These are phyloP conservation scores for Diaporthe caulivora DNA, from an alignment of 2,329 filamentous ascomycete species.

Conservation along the genomic window DNA sequence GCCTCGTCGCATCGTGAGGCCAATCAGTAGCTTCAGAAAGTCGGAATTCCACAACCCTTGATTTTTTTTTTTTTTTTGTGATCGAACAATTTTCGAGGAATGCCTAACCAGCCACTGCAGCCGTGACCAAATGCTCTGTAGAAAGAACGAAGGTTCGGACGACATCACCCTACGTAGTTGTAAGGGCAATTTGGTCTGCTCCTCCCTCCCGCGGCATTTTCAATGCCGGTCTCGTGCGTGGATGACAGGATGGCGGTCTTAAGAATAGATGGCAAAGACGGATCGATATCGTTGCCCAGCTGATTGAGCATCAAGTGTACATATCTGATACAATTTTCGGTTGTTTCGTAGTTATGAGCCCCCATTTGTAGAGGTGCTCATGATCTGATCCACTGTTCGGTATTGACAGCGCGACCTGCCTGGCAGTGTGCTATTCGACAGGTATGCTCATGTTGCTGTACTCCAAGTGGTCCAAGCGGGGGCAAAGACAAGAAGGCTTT, in stretches of 20 bases:
- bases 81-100: neutral
- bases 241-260: neutral
- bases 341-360: neutral
- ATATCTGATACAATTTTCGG: slow-evolving; percentile 9
- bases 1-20: neutral
- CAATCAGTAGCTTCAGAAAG: neutral
- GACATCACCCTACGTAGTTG: neutral
- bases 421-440: neutral
- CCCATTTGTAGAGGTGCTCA: neutral
- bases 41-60: neutral
- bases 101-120: neutral
- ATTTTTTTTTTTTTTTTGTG: neutral
- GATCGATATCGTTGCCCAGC: slow-evolving; percentile 12
- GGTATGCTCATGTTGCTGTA: neutral
- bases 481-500: neutral
- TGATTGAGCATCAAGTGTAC: neutral
- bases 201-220: neutral
- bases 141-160: neutral
- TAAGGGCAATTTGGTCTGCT: neutral
- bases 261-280: neutral
- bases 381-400: neutral
- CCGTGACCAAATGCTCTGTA: neutral
- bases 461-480: neutral
- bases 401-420: neutral
- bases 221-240: neutral